Conservation (phyloP, 148 eudicot species). For the Chenopodium berlandieri region DNA sequence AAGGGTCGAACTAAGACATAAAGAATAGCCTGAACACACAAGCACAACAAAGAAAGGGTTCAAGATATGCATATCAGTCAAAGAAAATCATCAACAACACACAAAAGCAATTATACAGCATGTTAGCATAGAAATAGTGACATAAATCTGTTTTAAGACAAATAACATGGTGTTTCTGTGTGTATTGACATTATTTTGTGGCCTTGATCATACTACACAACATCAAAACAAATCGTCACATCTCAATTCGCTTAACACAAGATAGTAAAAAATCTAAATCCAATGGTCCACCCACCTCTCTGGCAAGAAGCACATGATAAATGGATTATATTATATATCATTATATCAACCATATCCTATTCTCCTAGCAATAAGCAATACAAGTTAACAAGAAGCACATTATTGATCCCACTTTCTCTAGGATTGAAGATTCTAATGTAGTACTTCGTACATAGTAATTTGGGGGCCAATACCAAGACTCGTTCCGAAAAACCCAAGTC, state of each 20-base stretch:
- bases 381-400: neutral
- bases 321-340: too few species aligned
- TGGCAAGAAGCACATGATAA: neutral
- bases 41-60: neutral
- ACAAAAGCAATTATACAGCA: neutral
- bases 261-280: neutral
- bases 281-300: neutral
- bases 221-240: too few species aligned
- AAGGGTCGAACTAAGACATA: slow-evolving; percentile 59
- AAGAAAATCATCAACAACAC: neutral
- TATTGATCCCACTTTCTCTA: too few species aligned
- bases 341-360: neutral
- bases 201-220: neutral
- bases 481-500: neutral
- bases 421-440: neutral
- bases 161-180: neutral
- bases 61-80: slow-evolving; percentile 1
- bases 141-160: neutral
- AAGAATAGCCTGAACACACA: slow-evolving; percentile 52
- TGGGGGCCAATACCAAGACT: neutral
- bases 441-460: neutral
- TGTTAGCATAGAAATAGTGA: neutral
- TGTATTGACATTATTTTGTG: neutral
- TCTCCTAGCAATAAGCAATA: neutral
- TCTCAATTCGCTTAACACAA: neutral